Evolutionary conservation across 2,329 filamentous ascomycete species (phyloP).

Genomic region (Coniochaeta ligniaria): DNA sequence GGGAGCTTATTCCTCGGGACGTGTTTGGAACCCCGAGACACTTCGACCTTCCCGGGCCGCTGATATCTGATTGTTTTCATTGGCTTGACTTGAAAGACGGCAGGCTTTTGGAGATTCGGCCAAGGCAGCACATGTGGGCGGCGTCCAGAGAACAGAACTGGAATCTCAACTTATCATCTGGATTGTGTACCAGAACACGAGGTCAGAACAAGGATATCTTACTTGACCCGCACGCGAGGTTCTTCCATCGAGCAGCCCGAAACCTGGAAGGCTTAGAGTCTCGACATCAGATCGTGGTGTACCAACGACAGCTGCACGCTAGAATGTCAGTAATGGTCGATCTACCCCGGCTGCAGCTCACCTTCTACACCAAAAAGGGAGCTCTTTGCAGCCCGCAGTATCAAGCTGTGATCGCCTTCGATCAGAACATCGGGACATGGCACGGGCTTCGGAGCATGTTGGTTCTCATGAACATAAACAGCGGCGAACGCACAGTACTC

Average conservation of each 20-base stretch:
- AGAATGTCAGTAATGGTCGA: constrained; percentile 27
- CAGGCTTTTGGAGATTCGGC: constrained; percentile 37
- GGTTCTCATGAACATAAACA: constrained; percentile 37
- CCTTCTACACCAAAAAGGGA: constrained; percentile 18
- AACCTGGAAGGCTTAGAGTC: constrained; percentile 46
- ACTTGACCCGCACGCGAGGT: constrained; percentile 38
- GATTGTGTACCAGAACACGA: constrained; percentile 10
- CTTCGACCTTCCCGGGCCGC: constrained; percentile 42
- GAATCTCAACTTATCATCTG: constrained; percentile 20
- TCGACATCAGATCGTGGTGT: constrained; percentile 32
- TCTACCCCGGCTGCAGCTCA: constrained; percentile 42
- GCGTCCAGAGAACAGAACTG: constrained; percentile 18
- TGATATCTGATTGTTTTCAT: constrained; percentile 48
- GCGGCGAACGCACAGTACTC: constrained; percentile 12
- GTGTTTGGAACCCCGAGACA: constrained; percentile 17
- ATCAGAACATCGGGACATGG: constrained; percentile 52
- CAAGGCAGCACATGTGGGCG: constrained; percentile 23
- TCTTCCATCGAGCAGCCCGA: constrained; percentile 28
- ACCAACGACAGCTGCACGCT: constrained; percentile 21
- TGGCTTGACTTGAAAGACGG: constrained; percentile 45
- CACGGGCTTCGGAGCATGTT: constrained; percentile 53
- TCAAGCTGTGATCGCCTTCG: constrained; percentile 38
- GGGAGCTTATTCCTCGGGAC: neutral
- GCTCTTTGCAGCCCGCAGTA: constrained; percentile 42
- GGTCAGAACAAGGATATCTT: constrained; percentile 19